Conservation (phyloP, 768 basidiomycete species). For the Lactarius psammicola region DNA sequence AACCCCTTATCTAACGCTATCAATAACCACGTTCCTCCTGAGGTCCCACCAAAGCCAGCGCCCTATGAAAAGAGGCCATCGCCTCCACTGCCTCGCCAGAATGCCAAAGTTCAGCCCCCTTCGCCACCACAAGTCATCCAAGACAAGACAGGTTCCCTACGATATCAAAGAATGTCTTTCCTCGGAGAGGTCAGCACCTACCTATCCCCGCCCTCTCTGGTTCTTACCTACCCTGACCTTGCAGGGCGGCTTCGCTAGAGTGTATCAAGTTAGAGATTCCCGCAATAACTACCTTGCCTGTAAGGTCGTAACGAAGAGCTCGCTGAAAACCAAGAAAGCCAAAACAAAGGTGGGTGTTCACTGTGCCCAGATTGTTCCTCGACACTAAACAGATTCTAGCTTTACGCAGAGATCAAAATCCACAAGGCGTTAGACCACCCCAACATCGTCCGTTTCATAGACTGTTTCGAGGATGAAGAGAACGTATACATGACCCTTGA, state of each 20-base stretch:
- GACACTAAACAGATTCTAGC: slow-evolving; percentile 43
- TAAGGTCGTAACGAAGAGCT: slow-evolving; percentile 92
- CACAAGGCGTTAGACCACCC: slow-evolving; percentile 88
- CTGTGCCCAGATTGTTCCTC: not conserved
- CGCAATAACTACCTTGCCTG: slow-evolving; percentile 70
- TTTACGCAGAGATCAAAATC: slow-evolving; percentile 98
- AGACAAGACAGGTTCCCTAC: slow-evolving; percentile 55
- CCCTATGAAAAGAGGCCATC: slow-evolving; percentile 35
- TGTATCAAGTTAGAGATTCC: slow-evolving; percentile 87
- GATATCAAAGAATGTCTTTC: slow-evolving; percentile 74
- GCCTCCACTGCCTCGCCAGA: slow-evolving; percentile 77
- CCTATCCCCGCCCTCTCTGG: not conserved
- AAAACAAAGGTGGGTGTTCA: slow-evolving; percentile 80
- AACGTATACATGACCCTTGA: slow-evolving; percentile 99
- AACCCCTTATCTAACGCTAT: slow-evolving; percentile 28
- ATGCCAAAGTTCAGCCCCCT: slow-evolving; percentile 76
- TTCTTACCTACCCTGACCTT: slow-evolving; percentile 3
- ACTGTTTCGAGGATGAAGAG: slow-evolving; percentile 93
- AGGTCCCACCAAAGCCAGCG: slow-evolving; percentile 18
- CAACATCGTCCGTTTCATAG: slow-evolving; percentile 88
- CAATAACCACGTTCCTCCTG: slow-evolving; percentile 23
- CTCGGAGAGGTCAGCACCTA: slow-evolving; percentile 74
- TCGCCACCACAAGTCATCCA: slow-evolving; percentile 76
- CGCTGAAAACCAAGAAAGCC: slow-evolving; percentile 92
- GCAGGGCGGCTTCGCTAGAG: slow-evolving; percentile 91